Percentiles rank a stretch among this genome's conserved stretches.
These are phyloP conservation scores for Melanogaster broomeanus DNA, from an alignment of 768 basidiomycete species.

Conservation along the genomic window DNA sequence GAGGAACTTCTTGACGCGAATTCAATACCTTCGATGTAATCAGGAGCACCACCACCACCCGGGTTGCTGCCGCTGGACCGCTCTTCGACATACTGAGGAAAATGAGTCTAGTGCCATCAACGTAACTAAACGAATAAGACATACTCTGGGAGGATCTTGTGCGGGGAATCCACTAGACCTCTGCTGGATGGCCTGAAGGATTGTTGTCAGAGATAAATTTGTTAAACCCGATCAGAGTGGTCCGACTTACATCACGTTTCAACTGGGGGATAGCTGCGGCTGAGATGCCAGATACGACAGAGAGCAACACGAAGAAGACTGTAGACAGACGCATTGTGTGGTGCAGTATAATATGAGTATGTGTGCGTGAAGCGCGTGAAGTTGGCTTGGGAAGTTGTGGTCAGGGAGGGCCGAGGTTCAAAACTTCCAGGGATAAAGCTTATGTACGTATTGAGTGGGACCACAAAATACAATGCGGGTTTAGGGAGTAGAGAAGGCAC, in stretches of 20 bases:
- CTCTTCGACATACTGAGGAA: neutral
- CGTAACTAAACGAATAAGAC: neutral
- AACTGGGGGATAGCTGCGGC: conserved; percentile 11
- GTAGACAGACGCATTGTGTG: conserved; percentile 16
- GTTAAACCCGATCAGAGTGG: neutral
- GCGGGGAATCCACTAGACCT: neutral
- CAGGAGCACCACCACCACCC: neutral
- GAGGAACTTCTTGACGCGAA: no score
- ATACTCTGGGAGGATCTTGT: neutral
- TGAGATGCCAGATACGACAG: conserved; percentile 7
- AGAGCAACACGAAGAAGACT: conserved; percentile 12
- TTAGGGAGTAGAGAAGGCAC: no score
- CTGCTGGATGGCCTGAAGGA: neutral
- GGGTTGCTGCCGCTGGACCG: neutral
- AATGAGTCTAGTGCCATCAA: neutral
- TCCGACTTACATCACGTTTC: conserved; percentile 8
- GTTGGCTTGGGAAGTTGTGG: no score
- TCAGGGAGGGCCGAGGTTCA: no score
- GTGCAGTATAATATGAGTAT: neutral
- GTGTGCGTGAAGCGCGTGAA: neutral
- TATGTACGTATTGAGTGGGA: neutral
- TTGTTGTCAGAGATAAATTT: no score
- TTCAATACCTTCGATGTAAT: neutral
- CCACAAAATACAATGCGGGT: no score
- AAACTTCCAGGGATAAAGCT: no score